Evolutionary conservation across 805 yeast genomes (phyloP).

Genomic region (Pichia occidentalis): DNA sequence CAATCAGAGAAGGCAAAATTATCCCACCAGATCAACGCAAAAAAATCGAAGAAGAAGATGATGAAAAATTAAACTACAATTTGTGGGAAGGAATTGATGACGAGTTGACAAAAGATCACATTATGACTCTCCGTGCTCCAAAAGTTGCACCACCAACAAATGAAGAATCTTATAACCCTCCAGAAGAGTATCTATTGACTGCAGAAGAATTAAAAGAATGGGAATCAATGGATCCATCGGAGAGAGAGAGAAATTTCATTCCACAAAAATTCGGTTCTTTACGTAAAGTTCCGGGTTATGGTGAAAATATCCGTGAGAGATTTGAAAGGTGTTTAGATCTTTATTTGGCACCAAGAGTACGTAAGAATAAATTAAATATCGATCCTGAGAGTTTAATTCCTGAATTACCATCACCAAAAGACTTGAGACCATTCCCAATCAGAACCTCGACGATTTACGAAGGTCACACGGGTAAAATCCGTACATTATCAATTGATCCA

Average conservation of each 20-base stretch:
- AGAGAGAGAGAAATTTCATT: conserved; percentile 69
- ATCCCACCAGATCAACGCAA: conserved; percentile 61
- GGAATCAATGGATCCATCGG: conserved; percentile 64
- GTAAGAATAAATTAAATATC: conserved; percentile 81
- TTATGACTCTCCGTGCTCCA: conserved; percentile 93
- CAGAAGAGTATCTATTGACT: conserved; percentile 81
- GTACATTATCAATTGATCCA: conserved; percentile 81
- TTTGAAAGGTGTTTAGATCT: conserved; percentile 92
- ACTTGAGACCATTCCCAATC: conserved; percentile 94
- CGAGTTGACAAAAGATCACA: conserved; percentile 57
- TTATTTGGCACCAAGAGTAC: conserved; percentile 92
- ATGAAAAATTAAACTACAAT: conserved; percentile 49
- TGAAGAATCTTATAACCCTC: conserved; percentile 96
- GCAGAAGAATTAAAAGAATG: conserved; percentile 72
- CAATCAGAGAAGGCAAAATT: conserved; percentile 94
- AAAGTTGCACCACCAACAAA: conserved; percentile 93
- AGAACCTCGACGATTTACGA: conserved; percentile 73
- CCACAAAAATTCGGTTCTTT: conserved; percentile 79
- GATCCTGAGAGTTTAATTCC: conserved; percentile 96
- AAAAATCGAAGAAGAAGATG: conserved; percentile 44
- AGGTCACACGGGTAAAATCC: conserved; percentile 80
- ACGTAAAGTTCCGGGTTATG: conserved; percentile 91
- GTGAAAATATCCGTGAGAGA: conserved; percentile 76
- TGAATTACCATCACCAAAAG: conserved; percentile 94
- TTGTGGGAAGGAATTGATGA: conserved; percentile 71